Percentiles rank a stretch among this genome's conserved stretches.
Evolutionary conservation across 2,329 filamentous ascomycete species (phyloP).

Genomic region (Penicillium sp.): DNA sequence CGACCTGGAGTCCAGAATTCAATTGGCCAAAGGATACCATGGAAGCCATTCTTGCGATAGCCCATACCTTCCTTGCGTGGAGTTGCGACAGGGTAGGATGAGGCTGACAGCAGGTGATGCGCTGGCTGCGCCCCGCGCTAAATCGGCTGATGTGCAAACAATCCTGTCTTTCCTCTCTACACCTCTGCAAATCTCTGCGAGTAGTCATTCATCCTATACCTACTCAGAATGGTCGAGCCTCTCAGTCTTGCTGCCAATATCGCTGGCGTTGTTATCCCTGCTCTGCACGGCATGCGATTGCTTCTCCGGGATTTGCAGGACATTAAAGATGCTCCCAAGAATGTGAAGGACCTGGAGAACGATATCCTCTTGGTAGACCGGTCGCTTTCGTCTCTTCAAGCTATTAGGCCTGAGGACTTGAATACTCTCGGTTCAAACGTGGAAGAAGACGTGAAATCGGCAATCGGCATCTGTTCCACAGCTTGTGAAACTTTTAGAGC

Average conservation of each 20-base stretch:
- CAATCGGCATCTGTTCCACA: slow-evolving; percentile 3
- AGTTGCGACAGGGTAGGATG: neutral
- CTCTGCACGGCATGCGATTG: slow-evolving; percentile 10
- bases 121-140: neutral
- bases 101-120: neutral
- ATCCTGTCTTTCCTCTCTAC: neutral
- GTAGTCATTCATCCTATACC: neutral
- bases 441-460: slow-evolving; percentile 1
- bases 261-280: slow-evolving; percentile 10
- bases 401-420: slow-evolving; percentile 5
- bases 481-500: slow-evolving; percentile 9
- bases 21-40: neutral
- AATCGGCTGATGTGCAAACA: neutral
- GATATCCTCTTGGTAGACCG: slow-evolving; percentile 5
- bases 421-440: slow-evolving; percentile 3
- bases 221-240: slow-evolving; percentile 9
- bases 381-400: slow-evolving; percentile 8
- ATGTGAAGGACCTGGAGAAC: slow-evolving; percentile 1
- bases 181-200: neutral
- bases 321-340: slow-evolving; percentile 14
- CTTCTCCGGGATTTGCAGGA: slow-evolving; percentile 11
- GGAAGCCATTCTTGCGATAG: neutral
- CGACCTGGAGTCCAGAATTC: neutral
- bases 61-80: neutral
- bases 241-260: slow-evolving; percentile 7